Percentiles rank a stretch among this genome's conserved stretches.
phyloP scores from a whole-genome alignment of 805 yeast species.

The Candida bentonensis region DNA sequence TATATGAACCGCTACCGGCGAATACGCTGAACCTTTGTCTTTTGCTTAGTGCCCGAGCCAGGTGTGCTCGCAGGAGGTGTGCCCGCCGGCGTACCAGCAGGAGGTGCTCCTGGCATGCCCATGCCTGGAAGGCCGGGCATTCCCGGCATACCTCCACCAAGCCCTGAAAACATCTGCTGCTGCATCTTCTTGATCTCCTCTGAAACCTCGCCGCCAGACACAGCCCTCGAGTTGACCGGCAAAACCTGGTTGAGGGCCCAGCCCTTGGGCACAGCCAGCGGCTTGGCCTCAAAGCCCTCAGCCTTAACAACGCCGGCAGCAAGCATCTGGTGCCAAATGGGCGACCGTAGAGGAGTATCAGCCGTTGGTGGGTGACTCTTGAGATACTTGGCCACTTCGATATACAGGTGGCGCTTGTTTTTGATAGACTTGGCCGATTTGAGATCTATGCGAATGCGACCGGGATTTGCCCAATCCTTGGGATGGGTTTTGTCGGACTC shows the following conservation, averaged over 20 bases:
- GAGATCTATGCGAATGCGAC: constrained; percentile 71
- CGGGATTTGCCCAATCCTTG: constrained; percentile 94
- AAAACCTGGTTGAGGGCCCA: constrained; percentile 75
- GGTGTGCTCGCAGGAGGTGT: no score
- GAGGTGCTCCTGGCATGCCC: no score
- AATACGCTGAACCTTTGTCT: no score
- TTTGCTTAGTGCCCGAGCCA: no score
- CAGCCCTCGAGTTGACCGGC: constrained; percentile 71
- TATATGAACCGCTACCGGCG: no score
- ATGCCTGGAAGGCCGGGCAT: no score
- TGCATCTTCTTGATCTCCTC: constrained; percentile 22
- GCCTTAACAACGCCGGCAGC: constrained; percentile 10
- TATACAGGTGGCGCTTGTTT: constrained; percentile 55
- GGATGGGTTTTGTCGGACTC: constrained; percentile 79
- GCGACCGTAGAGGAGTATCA: constrained; percentile 41
- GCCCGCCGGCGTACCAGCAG: no score
- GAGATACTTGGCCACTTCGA: constrained; percentile 46
- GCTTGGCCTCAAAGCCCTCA: constrained; percentile 36
- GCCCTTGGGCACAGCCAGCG: constrained; percentile 68
- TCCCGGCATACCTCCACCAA: no score
- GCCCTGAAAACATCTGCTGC: constrained; percentile 15
- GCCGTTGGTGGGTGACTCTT: constrained; percentile 56
- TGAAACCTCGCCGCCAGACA: constrained; percentile 75
- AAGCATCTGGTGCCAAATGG: constrained; percentile 10
- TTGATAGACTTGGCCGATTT: constrained; percentile 25